These are phyloP conservation scores for Pezicula rhizophila DNA, from an alignment of 2,329 filamentous ascomycete genomes.

Conservation along the genomic window DNA sequence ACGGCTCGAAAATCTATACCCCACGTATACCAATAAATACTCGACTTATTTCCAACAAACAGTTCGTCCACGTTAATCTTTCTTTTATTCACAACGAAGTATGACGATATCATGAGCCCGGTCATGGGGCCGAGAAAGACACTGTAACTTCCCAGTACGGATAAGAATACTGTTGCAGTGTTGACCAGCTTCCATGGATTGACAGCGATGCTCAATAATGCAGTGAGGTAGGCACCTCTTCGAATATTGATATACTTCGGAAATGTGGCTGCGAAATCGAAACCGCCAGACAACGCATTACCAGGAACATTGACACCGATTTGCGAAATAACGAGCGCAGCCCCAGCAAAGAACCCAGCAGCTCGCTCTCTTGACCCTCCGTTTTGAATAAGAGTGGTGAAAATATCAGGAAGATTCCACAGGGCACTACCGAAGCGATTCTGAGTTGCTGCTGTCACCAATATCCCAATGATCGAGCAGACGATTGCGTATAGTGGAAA, in stretches of 20 bases:
- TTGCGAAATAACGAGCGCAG: constrained; percentile 31
- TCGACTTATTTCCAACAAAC: constrained; percentile 20
- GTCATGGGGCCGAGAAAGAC: constrained; percentile 41
- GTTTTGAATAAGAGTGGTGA: constrained; percentile 27
- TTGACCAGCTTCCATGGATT: constrained; percentile 45
- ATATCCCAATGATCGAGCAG: constrained; percentile 33
- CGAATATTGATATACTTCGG: constrained; percentile 49
- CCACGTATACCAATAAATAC: constrained; percentile 24
- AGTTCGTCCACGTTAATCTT: constrained; percentile 26
- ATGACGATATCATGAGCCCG: constrained; percentile 34
- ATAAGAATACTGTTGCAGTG: constrained; percentile 38
- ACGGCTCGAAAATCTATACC: constrained; percentile 28
- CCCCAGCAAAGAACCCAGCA: constrained; percentile 33
- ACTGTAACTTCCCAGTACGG: constrained; percentile 36
- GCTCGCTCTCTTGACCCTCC: constrained; percentile 29
- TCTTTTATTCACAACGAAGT: constrained; percentile 31
- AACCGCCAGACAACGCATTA: constrained; percentile 33
- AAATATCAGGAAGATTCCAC: constrained; percentile 35
- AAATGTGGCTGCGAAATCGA: constrained; percentile 33
- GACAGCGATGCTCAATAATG: constrained; percentile 35
- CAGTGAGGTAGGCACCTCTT: constrained; percentile 43
- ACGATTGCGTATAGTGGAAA: constrained; percentile 32
- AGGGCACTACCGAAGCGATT: constrained; percentile 40
- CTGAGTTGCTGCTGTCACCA: constrained; percentile 36
- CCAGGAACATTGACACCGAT: constrained; percentile 33